Conservation (phyloP, 129 eudicot species). For the Lactuca saligna region DNA sequence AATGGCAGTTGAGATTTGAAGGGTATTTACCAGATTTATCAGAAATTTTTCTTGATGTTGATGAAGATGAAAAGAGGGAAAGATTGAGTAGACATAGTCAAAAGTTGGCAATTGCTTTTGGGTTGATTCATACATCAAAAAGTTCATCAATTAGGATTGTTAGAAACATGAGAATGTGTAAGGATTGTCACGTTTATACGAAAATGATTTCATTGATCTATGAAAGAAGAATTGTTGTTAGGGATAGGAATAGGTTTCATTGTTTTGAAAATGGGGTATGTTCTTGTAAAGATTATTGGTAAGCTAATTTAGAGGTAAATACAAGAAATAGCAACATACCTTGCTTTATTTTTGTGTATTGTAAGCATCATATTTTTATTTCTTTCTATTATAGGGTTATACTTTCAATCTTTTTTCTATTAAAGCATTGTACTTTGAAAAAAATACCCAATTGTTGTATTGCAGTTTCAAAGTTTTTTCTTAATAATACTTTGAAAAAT, state of each 20-base stretch:
- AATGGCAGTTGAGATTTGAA: slow-evolving; percentile 54
- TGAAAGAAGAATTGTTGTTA: slow-evolving; percentile 59
- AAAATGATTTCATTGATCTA: slow-evolving; percentile 69
- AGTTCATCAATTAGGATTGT: slow-evolving; percentile 61
- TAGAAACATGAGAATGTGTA: slow-evolving; percentile 82
- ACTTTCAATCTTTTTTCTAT: neutral
- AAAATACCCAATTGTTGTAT: too few relatives aligned
- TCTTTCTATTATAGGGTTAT: neutral
- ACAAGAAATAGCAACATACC: neutral
- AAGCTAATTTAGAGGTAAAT: neutral
- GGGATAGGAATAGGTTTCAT: slow-evolving; percentile 81
- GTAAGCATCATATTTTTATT: neutral
- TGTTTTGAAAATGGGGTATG: slow-evolving; percentile 80
- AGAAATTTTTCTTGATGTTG: slow-evolving; percentile 45
- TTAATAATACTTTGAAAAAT: neutral
- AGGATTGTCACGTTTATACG: slow-evolving; percentile 80
- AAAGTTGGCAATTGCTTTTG: slow-evolving; percentile 78
- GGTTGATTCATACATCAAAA: slow-evolving; percentile 51
- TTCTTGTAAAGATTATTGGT: slow-evolving; percentile 84
- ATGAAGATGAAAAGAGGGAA: slow-evolving; percentile 72
- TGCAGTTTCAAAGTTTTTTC: neutral
- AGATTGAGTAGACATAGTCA: slow-evolving; percentile 74
- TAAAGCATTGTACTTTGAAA: too few relatives aligned
- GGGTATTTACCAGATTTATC: slow-evolving; percentile 50
- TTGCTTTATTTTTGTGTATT: neutral